Percentiles rank a stretch among this genome's conserved stretches.
Evolutionary conservation across 306 rosid species (phyloP).

Genomic region (Vicia villosa): DNA sequence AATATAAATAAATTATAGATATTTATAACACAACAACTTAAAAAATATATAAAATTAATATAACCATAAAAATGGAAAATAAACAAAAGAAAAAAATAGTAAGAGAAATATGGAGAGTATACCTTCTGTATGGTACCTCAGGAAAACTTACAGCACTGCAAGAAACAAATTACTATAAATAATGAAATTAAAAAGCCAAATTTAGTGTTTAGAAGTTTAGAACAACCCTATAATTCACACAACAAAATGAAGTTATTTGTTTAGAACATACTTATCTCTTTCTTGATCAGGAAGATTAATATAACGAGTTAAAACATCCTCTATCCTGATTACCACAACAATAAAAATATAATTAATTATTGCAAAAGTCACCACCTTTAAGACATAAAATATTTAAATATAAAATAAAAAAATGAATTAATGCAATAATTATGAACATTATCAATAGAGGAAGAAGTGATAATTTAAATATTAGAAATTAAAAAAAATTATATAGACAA

Average conservation of each 20-base stretch:
- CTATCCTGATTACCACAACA: conserved; percentile 60
- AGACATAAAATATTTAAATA: too few relatives aligned
- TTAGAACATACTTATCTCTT: conserved; percentile 64
- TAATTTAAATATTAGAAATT: too few relatives aligned
- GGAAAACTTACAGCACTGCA: conserved; percentile 57
- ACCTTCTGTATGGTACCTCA: conserved; percentile 54
- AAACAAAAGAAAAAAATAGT: neutral
- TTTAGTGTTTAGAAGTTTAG: neutral
- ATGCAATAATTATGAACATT: too few relatives aligned
- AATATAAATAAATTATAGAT: too few relatives aligned
- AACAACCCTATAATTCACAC: neutral
- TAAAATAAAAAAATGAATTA: too few relatives aligned
- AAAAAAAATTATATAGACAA: too few relatives aligned
- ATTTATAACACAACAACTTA: too few relatives aligned
- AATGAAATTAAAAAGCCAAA: conserved; percentile 26
- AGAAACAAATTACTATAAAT: conserved; percentile 33
- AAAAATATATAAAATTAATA: too few relatives aligned
- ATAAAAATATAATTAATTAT: neutral
- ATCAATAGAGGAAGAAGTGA: too few relatives aligned
- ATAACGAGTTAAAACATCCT: conserved; percentile 81
- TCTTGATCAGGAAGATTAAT: conserved; percentile 81
- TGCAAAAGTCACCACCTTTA: neutral
- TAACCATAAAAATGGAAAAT: neutral
- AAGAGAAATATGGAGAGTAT: neutral
- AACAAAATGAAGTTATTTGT: neutral